phyloP scores from a whole-genome alignment of 345 rosid species.

The Gossypium anomalum region DNA sequence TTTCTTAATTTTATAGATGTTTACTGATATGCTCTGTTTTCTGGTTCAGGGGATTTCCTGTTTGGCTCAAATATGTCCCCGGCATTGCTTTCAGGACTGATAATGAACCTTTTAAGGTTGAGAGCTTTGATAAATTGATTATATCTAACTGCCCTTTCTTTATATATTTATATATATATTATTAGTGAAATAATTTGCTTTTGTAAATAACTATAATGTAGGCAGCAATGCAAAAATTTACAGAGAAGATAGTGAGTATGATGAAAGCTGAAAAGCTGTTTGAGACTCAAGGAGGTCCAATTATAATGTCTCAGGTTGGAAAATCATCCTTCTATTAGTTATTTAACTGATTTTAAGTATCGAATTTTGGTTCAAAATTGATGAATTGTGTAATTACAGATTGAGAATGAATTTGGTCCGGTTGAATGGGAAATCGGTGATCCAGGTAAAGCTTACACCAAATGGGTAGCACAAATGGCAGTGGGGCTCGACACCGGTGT shows the following conservation, averaged over 20 bases:
- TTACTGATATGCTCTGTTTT: constrained; percentile 10
- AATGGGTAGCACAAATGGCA: constrained; percentile 94
- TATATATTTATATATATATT: not conserved
- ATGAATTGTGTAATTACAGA: constrained; percentile 35
- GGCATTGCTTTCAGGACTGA: constrained; percentile 25
- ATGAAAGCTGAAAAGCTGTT: constrained; percentile 91
- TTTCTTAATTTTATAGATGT: not conserved
- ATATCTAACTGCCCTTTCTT: not conserved
- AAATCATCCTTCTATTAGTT: not conserved
- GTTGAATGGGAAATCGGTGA: constrained; percentile 82
- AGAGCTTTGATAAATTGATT: not conserved
- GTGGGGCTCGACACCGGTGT: constrained; percentile 78
- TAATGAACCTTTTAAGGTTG: constrained; percentile 26
- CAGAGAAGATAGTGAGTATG: constrained; percentile 88
- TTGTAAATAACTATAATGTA: constrained; percentile 21
- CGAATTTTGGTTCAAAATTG: not conserved
- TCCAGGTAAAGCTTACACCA: constrained; percentile 67
- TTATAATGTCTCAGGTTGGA: constrained; percentile 85
- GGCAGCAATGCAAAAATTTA: constrained; percentile 87
- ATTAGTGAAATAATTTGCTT: constrained; percentile 10
- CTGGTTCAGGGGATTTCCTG: constrained; percentile 20
- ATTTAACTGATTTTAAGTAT: not conserved
- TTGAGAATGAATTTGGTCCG: constrained; percentile 94
- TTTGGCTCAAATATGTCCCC: constrained; percentile 23
- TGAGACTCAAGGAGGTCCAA: constrained; percentile 93